phyloP scores from a whole-genome alignment of 2,329 filamentous ascomycete genomes.

The Penicillium griseofulvum region DNA sequence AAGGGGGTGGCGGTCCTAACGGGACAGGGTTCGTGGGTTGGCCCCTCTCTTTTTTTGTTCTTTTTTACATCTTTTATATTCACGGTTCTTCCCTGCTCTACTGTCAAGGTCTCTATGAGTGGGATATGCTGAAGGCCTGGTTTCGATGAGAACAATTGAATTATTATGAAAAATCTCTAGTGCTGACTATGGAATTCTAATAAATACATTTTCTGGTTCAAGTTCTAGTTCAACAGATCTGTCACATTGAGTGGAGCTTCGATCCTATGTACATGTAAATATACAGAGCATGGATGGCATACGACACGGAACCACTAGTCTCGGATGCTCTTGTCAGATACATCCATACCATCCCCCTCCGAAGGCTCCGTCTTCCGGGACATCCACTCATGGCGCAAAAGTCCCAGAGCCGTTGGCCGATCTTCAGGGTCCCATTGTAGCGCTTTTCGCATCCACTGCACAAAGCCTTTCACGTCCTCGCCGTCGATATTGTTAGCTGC shows the following conservation, averaged over 20 bases:
- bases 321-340: not conserved
- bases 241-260: not conserved
- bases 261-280: not conserved
- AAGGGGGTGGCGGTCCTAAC: no score
- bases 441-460: conserved; percentile 29
- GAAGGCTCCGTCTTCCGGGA: not conserved
- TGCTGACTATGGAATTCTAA: not conserved
- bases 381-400: conserved; percentile 43
- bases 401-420: conserved; percentile 31
- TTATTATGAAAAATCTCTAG: not conserved
- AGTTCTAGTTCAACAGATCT: not conserved
- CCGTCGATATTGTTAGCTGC: conserved; percentile 14
- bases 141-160: not conserved
- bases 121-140: not conserved
- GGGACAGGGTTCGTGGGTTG: no score
- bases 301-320: not conserved
- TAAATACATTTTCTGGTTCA: not conserved
- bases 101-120: not conserved
- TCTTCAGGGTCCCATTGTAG: conserved; percentile 29
- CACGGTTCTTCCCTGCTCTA: not conserved
- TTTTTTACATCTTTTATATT: no score
- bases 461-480: conserved; percentile 25
- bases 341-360: not conserved
- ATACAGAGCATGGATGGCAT: not conserved
- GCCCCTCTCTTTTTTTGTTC: no score